phyloP scores from a whole-genome alignment of 495 filamentous ascomycete genomes.

The Aspergillus panamensis region DNA sequence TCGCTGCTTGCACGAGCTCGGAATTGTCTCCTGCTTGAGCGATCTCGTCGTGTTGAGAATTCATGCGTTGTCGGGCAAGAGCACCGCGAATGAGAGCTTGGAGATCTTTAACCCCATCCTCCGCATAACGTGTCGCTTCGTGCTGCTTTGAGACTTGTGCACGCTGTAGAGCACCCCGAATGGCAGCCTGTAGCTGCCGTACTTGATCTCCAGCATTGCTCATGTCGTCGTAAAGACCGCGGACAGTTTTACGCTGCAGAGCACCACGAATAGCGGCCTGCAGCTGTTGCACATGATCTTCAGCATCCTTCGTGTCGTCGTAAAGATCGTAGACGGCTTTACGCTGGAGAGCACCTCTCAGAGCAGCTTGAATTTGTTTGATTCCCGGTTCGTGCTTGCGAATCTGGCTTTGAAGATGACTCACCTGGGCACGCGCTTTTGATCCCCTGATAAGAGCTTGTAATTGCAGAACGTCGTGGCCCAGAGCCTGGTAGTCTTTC shows the following conservation, averaged over 20 bases:
- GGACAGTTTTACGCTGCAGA: conserved; percentile 47
- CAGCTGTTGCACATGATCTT: conserved; percentile 53
- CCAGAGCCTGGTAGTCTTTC: conserved; percentile 65
- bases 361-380: conserved; percentile 56
- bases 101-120: conserved; percentile 37
- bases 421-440: conserved; percentile 67
- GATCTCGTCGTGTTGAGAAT: conserved; percentile 50
- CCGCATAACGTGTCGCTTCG: conserved; percentile 37
- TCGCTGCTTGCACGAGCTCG: conserved; percentile 41
- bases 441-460: conserved; percentile 79
- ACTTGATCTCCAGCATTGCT: conserved; percentile 49
- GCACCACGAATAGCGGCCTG: conserved; percentile 70
- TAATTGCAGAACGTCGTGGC: conserved; percentile 69
- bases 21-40: conserved; percentile 26
- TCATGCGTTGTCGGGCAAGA: conserved; percentile 46
- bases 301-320: conserved; percentile 45
- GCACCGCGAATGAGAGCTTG: conserved; percentile 38
- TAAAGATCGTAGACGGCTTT: conserved; percentile 44
- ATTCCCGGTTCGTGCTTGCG: conserved; percentile 55
- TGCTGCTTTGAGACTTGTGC: conserved; percentile 37
- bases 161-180: conserved; percentile 54
- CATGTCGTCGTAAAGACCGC: conserved; percentile 45
- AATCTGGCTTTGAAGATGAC: conserved; percentile 59
- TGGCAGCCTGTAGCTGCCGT: conserved; percentile 65
- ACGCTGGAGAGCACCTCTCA: conserved; percentile 57